Evolutionary conservation across 164 flowering plant genomes (phyloP).

Genomic region (Magnolia changhungtana): DNA sequence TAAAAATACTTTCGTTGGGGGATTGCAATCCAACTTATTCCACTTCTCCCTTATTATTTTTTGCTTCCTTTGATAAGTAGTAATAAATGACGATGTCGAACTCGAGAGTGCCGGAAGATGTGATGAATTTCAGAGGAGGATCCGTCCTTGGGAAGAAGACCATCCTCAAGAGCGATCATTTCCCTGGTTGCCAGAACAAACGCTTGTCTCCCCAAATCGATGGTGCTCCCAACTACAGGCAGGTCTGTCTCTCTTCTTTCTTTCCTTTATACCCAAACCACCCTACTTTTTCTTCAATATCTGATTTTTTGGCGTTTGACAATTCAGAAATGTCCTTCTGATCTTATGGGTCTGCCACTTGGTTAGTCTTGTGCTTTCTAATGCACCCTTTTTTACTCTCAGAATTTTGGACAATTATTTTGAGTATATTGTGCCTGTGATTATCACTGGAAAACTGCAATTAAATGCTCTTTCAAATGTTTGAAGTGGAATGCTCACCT

Average conservation of each 20-base stretch:
- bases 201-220: slow-evolving; percentile 75
- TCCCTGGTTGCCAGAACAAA: slow-evolving; percentile 86
- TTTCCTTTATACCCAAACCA: neutral
- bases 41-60: neutral
- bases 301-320: no score
- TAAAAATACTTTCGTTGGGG: neutral
- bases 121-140: slow-evolving; percentile 74
- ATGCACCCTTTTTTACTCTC: no score
- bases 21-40: neutral
- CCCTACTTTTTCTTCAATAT: neutral
- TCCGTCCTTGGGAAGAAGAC: slow-evolving; percentile 83
- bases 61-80: neutral
- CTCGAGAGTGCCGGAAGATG: slow-evolving; percentile 67
- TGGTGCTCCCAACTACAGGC: slow-evolving; percentile 90
- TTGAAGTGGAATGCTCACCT: no score
- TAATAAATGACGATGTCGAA: slow-evolving; percentile 40
- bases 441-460: no score
- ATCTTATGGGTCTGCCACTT: neutral
- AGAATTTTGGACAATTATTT: no score
- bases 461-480: no score
- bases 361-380: neutral
- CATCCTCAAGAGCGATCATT: slow-evolving; percentile 86
- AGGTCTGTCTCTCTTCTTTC: slow-evolving; percentile 33
- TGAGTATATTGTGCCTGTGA: no score
- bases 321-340: neutral